Evolutionary conservation across 2,329 filamentous ascomycete species (phyloP).

Genomic region (Knoxdaviesia capensis): DNA sequence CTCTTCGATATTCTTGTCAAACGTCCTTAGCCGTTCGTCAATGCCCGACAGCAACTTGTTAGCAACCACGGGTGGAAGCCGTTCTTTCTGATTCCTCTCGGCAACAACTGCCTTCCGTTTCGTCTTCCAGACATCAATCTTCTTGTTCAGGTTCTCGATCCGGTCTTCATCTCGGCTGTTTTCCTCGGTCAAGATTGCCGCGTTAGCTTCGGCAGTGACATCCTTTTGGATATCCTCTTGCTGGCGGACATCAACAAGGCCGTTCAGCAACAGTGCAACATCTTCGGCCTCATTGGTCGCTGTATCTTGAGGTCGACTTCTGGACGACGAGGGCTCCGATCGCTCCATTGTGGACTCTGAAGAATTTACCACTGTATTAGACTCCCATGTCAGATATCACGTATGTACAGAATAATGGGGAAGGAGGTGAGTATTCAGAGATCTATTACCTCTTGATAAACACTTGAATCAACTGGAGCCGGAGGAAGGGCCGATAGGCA

Average conservation of each 20-base stretch:
- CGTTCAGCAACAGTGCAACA: constrained; percentile 15
- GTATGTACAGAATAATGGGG: too few relatives aligned
- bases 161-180: constrained; percentile 42
- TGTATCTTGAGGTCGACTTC: too few relatives aligned
- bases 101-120: constrained; percentile 14
- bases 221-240: constrained; percentile 84
- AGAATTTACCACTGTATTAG: too few relatives aligned
- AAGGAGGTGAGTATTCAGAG: too few relatives aligned
- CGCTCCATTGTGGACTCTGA: too few relatives aligned
- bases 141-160: constrained; percentile 34
- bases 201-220: constrained; percentile 45
- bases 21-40: constrained; percentile 43
- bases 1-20: constrained; percentile 42
- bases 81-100: constrained; percentile 24
- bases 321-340: too few relatives aligned
- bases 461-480: too few relatives aligned
- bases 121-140: constrained; percentile 43
- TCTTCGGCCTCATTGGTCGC: constrained; percentile 2
- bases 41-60: constrained; percentile 30
- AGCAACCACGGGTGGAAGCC: constrained; percentile 11
- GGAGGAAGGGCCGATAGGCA: too few relatives aligned
- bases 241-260: constrained; percentile 36
- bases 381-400: too few relatives aligned
- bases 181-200: constrained; percentile 38
- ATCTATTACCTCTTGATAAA: too few relatives aligned